Base-by-base conservation (phyloP, 441 rosid species). In the Heliophila coronopifolia region DNA sequence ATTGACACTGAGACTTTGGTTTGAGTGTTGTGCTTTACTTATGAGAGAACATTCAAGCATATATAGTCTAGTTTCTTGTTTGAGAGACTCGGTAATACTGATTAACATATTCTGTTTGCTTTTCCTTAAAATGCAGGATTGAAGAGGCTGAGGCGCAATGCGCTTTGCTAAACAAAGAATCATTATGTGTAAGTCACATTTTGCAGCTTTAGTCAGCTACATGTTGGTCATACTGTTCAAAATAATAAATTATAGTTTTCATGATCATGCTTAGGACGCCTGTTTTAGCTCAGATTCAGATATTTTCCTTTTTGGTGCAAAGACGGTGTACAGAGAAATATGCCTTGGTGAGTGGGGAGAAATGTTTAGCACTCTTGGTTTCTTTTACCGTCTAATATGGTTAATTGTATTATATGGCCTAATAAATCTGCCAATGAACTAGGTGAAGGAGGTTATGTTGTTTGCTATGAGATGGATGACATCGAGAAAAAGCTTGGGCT, bases 121-220 rank as follows among this genome's bases (percentile, higher is more conserved):
- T 13, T 41, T 49, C 40, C 16, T 6, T 53, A 28, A 49, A 43
- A 28, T 65, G 62, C 76, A 85, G 95, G 67, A 59, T 87, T 41
- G 98, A 87, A 74, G 98, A 91, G 66, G 96, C 86, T 61, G 98
- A 92, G 67, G 95, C 96, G 0, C 96, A 92, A 31, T 92, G 96
- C 42, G 96, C 96, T 38, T 66, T 81, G 33, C 37, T 92, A 50
- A 84, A 85, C 79, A 59, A 67, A 7, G 94, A 87, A 68, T 81
- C 91, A 41, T 65, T 83, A 53, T 92, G 98, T 72, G 95, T 87
- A 61, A 85, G 97, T 34, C 15, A 3, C 48, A 33, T 54, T 40
- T 51, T 23, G 6, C 39, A 39, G 48, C 47, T 40, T 22, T 25
- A 41, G 0, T 9, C 22, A 40, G 24, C 34, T 49, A 35, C 23